Conservation (phyloP, 2,329 filamentous ascomycete species). For the Calonectria pteridis region DNA sequence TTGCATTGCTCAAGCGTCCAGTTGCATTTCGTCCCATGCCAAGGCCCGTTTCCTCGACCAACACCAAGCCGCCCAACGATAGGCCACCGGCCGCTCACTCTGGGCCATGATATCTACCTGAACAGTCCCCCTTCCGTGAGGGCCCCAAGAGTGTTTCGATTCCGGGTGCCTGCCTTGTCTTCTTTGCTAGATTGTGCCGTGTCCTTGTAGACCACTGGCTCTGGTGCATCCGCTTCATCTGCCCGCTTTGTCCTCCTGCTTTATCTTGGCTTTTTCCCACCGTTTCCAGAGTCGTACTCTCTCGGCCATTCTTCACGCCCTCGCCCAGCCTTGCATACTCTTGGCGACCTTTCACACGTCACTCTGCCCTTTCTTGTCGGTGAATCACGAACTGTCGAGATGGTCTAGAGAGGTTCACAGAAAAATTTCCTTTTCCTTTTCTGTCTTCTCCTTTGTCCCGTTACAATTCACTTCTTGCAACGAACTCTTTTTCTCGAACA, state of each 20-base stretch:
- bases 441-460: constrained; percentile 34
- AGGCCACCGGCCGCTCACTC: constrained; percentile 29
- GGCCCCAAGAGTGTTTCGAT: constrained; percentile 37
- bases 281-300: constrained; percentile 33
- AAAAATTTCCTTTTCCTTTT: constrained; percentile 18
- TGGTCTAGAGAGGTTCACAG: constrained; percentile 38
- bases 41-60: constrained; percentile 43
- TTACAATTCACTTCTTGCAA: constrained; percentile 24
- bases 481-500: not conserved
- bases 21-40: not conserved
- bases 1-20: constrained; percentile 14
- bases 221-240: constrained; percentile 38
- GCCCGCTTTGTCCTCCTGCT: constrained; percentile 41
- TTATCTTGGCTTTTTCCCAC: constrained; percentile 18
- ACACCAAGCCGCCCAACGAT: constrained; percentile 35
- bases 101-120: constrained; percentile 36
- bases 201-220: constrained; percentile 25
- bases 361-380: constrained; percentile 34
- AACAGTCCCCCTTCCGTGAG: constrained; percentile 20
- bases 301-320: constrained; percentile 29
- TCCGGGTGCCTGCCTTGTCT: constrained; percentile 37
- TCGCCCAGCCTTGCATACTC: constrained; percentile 30
- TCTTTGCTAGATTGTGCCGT: constrained; percentile 32
- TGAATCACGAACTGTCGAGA: constrained; percentile 43
- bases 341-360: constrained; percentile 33